Percentiles rank a stretch among this genome's conserved stretches.
These are phyloP conservation scores for Coemansia aciculifera DNA, from an alignment of 192 early-diverging fungal species.

Conservation along the genomic window DNA sequence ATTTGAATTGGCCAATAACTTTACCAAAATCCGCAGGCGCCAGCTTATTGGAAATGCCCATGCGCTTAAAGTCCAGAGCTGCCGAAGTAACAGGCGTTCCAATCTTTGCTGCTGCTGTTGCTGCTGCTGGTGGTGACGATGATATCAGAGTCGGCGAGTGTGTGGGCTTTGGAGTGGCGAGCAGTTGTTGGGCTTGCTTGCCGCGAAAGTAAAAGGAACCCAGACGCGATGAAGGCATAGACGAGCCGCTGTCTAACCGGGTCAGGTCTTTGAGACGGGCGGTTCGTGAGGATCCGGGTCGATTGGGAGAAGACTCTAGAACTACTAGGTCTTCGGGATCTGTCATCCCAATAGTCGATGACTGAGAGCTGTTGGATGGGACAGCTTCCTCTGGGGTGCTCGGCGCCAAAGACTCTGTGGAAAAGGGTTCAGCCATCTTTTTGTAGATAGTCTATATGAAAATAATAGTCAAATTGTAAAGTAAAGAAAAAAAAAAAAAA, in stretches of 20 bases:
- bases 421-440: conserved; percentile 21
- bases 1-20: conserved; percentile 21
- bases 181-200: conserved; percentile 1
- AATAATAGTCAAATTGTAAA: not conserved
- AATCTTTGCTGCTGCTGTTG: not conserved
- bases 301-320: conserved; percentile 49
- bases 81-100: not conserved
- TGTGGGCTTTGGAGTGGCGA: not conserved
- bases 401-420: conserved; percentile 26
- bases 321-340: conserved; percentile 38
- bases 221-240: conserved; percentile 7
- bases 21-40: conserved; percentile 16
- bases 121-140: not conserved
- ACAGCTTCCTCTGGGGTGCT: conserved; percentile 27
- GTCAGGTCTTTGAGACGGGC: conserved; percentile 3
- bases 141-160: not conserved
- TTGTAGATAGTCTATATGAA: not conserved
- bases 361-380: conserved; percentile 24
- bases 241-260: not conserved
- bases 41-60: not conserved
- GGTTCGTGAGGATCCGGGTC: conserved; percentile 34
- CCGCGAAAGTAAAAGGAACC: conserved; percentile 45
- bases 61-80: not conserved
- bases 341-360: conserved; percentile 25
- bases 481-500: not conserved